Evolutionary conservation across 495 filamentous ascomycete species (phyloP).

Genomic region (Neurospora hispaniola): DNA sequence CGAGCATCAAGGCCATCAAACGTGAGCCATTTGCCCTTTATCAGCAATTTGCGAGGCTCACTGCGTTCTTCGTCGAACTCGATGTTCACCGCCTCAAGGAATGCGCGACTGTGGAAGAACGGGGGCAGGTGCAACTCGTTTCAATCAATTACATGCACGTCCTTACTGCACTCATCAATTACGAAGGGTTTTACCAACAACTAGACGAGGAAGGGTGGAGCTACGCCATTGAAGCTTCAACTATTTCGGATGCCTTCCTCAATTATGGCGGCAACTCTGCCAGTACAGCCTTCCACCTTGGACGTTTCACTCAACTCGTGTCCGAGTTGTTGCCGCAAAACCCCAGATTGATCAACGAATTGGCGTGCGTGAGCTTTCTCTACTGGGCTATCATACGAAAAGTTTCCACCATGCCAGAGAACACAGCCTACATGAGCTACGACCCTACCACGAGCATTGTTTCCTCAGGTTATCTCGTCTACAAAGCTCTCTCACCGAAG

Average conservation of each 20-base stretch:
- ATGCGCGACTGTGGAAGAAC: neutral
- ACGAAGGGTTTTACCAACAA: conserved; percentile 18
- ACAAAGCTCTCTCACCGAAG: conserved; percentile 26
- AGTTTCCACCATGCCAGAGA: conserved; percentile 13
- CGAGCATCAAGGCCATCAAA: conserved; percentile 7
- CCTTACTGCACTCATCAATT: conserved; percentile 18
- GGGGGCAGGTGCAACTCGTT: conserved; percentile 8
- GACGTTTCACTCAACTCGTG: conserved; percentile 23
- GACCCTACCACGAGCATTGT: conserved; percentile 20
- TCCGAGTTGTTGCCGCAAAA: conserved; percentile 22
- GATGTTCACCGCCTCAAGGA: conserved; percentile 12
- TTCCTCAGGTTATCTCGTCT: conserved; percentile 27
- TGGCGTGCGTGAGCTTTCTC: conserved; percentile 28
- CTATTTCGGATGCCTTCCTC: conserved; percentile 24
- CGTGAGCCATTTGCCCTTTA: conserved; percentile 22
- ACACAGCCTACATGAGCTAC: conserved; percentile 4
- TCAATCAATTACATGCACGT: conserved; percentile 22
- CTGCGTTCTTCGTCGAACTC: conserved; percentile 21
- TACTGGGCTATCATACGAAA: conserved; percentile 17
- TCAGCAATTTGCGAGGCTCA: conserved; percentile 18
- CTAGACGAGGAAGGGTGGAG: conserved; percentile 17
- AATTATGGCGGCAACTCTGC: conserved; percentile 7
- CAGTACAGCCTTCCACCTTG: conserved; percentile 8
- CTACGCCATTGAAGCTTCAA: conserved; percentile 20
- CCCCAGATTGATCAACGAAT: conserved; percentile 33